These are phyloP conservation scores for Cryptosporidium canis DNA, from an alignment of 169 alveolate genomes.

Conservation along the genomic window DNA sequence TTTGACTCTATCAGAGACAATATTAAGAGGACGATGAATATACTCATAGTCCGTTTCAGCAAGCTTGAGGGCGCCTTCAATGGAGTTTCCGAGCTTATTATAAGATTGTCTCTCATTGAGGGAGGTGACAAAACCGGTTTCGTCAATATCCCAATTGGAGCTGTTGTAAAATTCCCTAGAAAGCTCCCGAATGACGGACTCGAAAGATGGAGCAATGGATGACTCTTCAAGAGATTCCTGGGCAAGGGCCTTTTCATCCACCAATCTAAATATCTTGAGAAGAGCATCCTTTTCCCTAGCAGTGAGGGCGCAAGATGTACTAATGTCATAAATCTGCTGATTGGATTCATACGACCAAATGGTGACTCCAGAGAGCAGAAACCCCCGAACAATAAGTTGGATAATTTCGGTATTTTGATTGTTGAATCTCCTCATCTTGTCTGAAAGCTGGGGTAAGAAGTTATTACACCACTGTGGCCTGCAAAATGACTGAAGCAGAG, in stretches of 20 bases:
- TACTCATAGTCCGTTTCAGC: conserved; percentile 19
- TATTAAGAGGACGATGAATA: conserved; percentile 30
- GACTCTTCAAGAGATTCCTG: conserved; percentile 43
- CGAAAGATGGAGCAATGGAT: conserved; percentile 61
- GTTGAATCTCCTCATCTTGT: conserved; percentile 53
- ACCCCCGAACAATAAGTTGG: conserved; percentile 27
- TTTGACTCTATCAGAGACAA: conserved; percentile 54
- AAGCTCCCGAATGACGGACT: conserved; percentile 59
- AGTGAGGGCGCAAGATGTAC: conserved; percentile 42
- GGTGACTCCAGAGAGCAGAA: conserved; percentile 54
- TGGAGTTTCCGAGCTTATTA: conserved; percentile 36
- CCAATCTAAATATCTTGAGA: conserved; percentile 39
- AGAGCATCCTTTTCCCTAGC: conserved; percentile 47
- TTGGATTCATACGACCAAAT: conserved; percentile 66
- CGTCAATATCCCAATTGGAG: conserved; percentile 68
- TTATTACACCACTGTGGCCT: conserved; percentile 64
- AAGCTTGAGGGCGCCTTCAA: conserved; percentile 55
- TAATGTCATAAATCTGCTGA: conserved; percentile 53
- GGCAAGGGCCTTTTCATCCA: conserved; percentile 48
- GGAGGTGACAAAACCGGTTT: conserved; percentile 40
- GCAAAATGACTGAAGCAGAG: conserved; percentile 46
- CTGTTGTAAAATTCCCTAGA: conserved; percentile 31
- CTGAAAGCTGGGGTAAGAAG: conserved; percentile 20
- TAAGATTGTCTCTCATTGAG: conserved; percentile 46
- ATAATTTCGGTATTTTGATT: conserved; percentile 48